Percentiles rank a stretch among this genome's conserved stretches.
These are phyloP conservation scores for Henckelia pumila DNA, from an alignment of 257 asterid genomes.

Conservation along the genomic window DNA sequence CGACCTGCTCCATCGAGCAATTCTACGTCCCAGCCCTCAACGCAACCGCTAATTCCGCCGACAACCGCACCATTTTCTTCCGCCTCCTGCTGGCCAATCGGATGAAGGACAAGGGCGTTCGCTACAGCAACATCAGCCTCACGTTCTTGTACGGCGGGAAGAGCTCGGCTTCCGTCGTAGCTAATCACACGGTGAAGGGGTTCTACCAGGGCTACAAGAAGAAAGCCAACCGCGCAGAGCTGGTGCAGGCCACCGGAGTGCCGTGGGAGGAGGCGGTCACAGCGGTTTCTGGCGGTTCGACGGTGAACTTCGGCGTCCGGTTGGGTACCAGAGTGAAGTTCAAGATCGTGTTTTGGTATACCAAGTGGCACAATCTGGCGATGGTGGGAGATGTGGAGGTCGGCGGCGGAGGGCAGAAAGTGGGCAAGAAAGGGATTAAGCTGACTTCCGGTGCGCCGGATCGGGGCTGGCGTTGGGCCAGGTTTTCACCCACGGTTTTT, in stretches of 20 bases:
- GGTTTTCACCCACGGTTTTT: slow-evolving; percentile 16
- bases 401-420: slow-evolving; percentile 46
- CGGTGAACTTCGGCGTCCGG: slow-evolving; percentile 47
- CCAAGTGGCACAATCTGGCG: slow-evolving; percentile 36
- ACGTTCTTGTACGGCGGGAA: slow-evolving; percentile 35
- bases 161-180: slow-evolving; percentile 32
- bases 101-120: slow-evolving; percentile 79
- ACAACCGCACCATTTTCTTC: slow-evolving; percentile 52
- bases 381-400: slow-evolving; percentile 50
- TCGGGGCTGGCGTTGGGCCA: background rate
- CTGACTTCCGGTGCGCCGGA: slow-evolving; percentile 48
- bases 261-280: slow-evolving; percentile 55
- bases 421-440: slow-evolving; percentile 41
- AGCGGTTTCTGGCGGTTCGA: slow-evolving; percentile 37
- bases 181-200: slow-evolving; percentile 37
- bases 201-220: slow-evolving; percentile 78
- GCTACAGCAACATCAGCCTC: slow-evolving; percentile 41
- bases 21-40: slow-evolving; percentile 62
- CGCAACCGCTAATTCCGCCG: slow-evolving; percentile 29
- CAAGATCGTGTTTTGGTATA: slow-evolving; percentile 53
- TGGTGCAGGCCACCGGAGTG: slow-evolving; percentile 37
- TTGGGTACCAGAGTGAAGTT: slow-evolving; percentile 57
- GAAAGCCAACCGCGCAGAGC: slow-evolving; percentile 32
- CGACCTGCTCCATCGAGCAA: slow-evolving; percentile 47
- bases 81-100: slow-evolving; percentile 52